These are phyloP conservation scores for Saturnispora dispora DNA, from an alignment of 805 yeast genomes.

Conservation along the genomic window DNA sequence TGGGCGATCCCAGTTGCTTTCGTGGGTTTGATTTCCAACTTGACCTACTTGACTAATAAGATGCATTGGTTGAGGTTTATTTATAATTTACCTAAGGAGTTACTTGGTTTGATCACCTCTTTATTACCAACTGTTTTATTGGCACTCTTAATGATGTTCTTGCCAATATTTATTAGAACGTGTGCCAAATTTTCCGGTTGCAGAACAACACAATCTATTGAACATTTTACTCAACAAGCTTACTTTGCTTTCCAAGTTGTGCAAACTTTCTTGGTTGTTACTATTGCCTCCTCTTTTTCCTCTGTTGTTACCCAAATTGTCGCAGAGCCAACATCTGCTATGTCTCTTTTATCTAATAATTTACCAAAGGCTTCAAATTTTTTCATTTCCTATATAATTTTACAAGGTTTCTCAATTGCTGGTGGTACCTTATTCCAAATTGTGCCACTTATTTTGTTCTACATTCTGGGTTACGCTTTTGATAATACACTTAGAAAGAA, in stretches of 20 bases:
- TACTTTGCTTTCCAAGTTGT: constrained; percentile 64
- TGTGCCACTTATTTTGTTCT: constrained; percentile 48
- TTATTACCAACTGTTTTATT: constrained; percentile 59
- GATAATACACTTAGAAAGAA: constrained; percentile 64
- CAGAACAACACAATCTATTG: constrained; percentile 48
- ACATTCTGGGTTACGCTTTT: constrained; percentile 44
- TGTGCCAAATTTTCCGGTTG: constrained; percentile 57
- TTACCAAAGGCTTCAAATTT: constrained; percentile 70
- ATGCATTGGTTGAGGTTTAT: constrained; percentile 48
- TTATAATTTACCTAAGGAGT: constrained; percentile 40
- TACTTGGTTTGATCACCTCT: constrained; percentile 60
- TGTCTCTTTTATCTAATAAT: constrained; percentile 52
- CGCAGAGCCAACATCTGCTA: constrained; percentile 47
- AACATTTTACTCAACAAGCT: constrained; percentile 55
- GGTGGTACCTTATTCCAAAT: constrained; percentile 61
- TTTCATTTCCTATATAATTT: constrained; percentile 54
- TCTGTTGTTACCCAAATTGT: constrained; percentile 56
- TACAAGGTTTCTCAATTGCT: constrained; percentile 60
- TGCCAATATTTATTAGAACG: constrained; percentile 55
- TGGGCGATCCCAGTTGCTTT: constrained; percentile 79
- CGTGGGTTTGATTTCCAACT: constrained; percentile 65
- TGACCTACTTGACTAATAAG: constrained; percentile 51
- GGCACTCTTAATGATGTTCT: constrained; percentile 53
- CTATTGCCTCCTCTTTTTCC: constrained; percentile 63
- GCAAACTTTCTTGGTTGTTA: constrained; percentile 63